Base-by-base conservation (phyloP, 371 early-diverging fungal species). In the Phascolomyces articulosus region DNA sequence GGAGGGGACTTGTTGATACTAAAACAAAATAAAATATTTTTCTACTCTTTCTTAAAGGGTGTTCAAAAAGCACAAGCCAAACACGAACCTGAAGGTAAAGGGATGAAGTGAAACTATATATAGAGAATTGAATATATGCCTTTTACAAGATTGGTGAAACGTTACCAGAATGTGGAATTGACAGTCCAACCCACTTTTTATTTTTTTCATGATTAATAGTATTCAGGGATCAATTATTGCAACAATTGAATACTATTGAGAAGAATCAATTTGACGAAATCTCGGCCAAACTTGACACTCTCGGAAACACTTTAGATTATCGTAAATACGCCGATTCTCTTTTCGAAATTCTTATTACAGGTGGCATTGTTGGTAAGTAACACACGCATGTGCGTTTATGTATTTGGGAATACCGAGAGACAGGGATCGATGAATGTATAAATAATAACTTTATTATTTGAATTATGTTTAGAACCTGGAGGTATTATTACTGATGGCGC, bases 271-370 rank as follows among this genome's bases (percentile, higher is more conserved):
- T 91, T 76, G 85, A 89, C 56, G 85, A 83, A 59, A 79, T 93
- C 61, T 85, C 90, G 40, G 62, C 79, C 70, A 85, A 86, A 67
- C 88, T 96, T 67, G 96, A 96, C 80, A 72, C 74, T 31, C 89
- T 90, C 58, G 94, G 91, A 62, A 91, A 92, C 67, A 93, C 92
- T 68, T 90, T 96, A 70, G 96, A 96, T 70, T 94, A 93, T 84
- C 91, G 93, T 75, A 91, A 93, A 72, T 96, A 96, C 92, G 93
- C 90, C 65, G 97, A 96, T 70, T 83, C 93, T 34, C 87, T 96
- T 66, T 96, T 95, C 78, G 97, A 96, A 85, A 79, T 95, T 58
- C 81, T 96, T 71, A 88, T 96, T 68, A 89, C 91, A 62, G 97
- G 97, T 62, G 95, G 95, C 67, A 87, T 96, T 62, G 79, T 92